phyloP scores from a whole-genome alignment of 2,329 filamentous ascomycete species.

The Phialophora tarda region DNA sequence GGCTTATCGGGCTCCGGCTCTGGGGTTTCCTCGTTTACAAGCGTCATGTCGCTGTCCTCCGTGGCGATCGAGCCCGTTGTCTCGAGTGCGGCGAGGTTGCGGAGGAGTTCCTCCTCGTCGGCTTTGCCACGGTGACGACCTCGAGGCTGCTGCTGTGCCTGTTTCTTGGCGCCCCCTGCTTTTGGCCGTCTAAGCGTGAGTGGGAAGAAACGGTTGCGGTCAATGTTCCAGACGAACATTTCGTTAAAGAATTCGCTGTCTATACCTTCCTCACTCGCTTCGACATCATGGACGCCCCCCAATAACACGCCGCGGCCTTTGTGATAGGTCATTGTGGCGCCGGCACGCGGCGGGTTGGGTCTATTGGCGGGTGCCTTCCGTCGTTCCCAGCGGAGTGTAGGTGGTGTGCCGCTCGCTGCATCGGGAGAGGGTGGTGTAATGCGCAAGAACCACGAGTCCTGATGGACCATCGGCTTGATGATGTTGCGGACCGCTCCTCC shows the following conservation, averaged over 20 bases:
- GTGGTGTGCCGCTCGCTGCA: constrained; percentile 67
- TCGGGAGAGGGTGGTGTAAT: constrained; percentile 75
- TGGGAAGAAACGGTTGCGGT: constrained; percentile 93
- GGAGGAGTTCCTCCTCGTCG: constrained; percentile 86
- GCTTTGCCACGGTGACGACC: constrained; percentile 75
- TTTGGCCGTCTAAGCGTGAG: constrained; percentile 77
- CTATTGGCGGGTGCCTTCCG: constrained; percentile 90
- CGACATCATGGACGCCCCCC: constrained; percentile 91
- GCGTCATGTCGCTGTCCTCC: constrained; percentile 50
- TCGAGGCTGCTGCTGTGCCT: constrained; percentile 33
- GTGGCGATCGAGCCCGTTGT: constrained; percentile 70
- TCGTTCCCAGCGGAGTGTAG: constrained; percentile 85
- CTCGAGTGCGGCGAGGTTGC: constrained; percentile 84
- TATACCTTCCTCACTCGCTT: constrained; percentile 90
- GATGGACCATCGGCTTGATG: constrained; percentile 85
- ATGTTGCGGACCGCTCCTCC: constrained; percentile 70
- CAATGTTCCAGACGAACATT: constrained; percentile 91
- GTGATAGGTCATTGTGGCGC: constrained; percentile 92
- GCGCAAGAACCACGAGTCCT: constrained; percentile 92
- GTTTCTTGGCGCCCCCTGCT: constrained; percentile 66
- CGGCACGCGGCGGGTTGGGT: constrained; percentile 81
- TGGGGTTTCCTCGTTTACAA: constrained; percentile 55
- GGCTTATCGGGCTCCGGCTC: constrained; percentile 60
- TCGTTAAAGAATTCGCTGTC: constrained; percentile 97
- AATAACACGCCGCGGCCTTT: constrained; percentile 92